Evolutionary conservation across 2,329 filamentous ascomycete species (phyloP), one percentile per base, ranked within the genome.

Genomic region (Sporothrix euskadiensis): DNA sequence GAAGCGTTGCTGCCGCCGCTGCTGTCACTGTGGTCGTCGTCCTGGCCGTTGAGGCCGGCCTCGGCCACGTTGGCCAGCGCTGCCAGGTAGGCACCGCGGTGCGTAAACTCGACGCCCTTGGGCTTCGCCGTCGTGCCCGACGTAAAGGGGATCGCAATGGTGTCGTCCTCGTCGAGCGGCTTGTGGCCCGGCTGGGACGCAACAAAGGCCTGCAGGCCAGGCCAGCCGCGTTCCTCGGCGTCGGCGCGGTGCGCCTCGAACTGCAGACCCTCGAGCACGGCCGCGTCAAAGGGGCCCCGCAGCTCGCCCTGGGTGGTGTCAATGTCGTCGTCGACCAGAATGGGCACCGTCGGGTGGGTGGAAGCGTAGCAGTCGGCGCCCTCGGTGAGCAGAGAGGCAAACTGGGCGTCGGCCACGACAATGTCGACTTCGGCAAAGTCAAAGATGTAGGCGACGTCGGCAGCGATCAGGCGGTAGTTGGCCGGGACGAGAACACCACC

Each of bases 71-170:
- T 98, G 12, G 85, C 94, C 77, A 98, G 79, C 0, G 94, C 86
- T 0, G 94, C 95, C 14, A 99, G 86, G 79, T 98, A 99, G 8
- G 89, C 90, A 4, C 94, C 92, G 65, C 96, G 88, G 81, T 98
- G 93, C 1, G 94, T 98, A 79, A 92, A 98, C 72, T 97, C 90
- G 3, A 98, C 95, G 5, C 96, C 96, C 81, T 99, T 98, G 1
- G 96, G 96, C 41, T 88, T 86, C 0, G 94, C 94, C 0, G 96
- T 98, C 0, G 96, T 98, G 4, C 95, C 95, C 39, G 92, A 96
- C 0, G 96, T 99, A 81, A 98, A 98, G 0, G 95, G 93, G 72
- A 99, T 89, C 3, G 94, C 94, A 75, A 98, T 87, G 77, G 93
- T 87, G 74, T 89, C 90, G 77, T 97, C 91, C 80, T 99, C 96